A percentile compares a stretch with the other conserved stretches of the same genome.
Conservation (phyloP, 106 monocot species). For the Phalaenopsis equestris region DNA sequence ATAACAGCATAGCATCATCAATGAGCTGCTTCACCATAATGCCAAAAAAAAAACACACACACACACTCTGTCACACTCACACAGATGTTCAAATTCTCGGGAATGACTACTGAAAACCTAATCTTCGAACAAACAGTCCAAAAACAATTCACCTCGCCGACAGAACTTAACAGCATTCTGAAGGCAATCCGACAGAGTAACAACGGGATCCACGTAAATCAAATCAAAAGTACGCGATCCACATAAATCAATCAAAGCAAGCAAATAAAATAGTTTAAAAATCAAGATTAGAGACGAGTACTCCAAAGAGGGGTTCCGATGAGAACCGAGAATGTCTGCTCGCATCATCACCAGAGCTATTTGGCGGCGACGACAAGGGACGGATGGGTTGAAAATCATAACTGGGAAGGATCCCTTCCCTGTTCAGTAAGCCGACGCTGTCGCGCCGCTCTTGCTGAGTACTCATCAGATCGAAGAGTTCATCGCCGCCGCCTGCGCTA, state of each 20-base stretch:
- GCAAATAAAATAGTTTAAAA: not conserved
- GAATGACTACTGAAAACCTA: not conserved
- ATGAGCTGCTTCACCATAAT: not conserved
- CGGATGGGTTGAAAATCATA: slow-evolving; percentile 90
- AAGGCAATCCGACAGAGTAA: not conserved
- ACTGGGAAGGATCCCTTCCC: slow-evolving; percentile 62
- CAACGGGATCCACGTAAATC: not conserved
- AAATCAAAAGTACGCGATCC: not conserved
- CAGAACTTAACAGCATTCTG: not conserved
- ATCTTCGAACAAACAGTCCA: not conserved
- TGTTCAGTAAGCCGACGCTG: slow-evolving; percentile 14
- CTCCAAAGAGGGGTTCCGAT: slow-evolving; percentile 4
- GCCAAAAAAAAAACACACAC: not conserved
- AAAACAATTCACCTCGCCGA: not conserved
- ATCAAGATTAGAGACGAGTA: not conserved
- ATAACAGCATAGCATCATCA: not conserved
- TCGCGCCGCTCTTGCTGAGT: slow-evolving; percentile 28
- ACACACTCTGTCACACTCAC: no score
- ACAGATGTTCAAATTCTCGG: not conserved
- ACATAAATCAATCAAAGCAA: not conserved
- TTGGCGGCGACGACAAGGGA: slow-evolving; percentile 1
- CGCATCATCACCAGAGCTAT: slow-evolving; percentile 3
- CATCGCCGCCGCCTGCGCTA: slow-evolving; percentile 19
- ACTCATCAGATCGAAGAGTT: slow-evolving; percentile 38
- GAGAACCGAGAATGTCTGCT: slow-evolving; percentile 5